phyloP scores from a whole-genome alignment of 176 grass and related monocot genomes.

The Neostapfia colusana region DNA sequence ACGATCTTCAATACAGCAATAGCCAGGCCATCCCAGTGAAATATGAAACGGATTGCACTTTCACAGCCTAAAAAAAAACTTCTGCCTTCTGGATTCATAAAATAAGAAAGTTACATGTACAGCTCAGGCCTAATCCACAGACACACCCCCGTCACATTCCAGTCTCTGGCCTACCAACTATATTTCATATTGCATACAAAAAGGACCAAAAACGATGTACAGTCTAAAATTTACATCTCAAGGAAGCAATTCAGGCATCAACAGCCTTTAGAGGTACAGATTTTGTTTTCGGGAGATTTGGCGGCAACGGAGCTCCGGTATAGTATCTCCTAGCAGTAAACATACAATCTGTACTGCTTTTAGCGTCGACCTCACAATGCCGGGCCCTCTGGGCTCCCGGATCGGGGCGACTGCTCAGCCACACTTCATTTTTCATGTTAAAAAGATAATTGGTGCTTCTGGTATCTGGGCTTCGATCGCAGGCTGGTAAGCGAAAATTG shows the following conservation, averaged over 20 bases:
- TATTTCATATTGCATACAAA: conserved; percentile 41
- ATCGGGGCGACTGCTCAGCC: conserved; percentile 10
- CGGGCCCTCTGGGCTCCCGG: conserved; percentile 45
- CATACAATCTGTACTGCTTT: conserved; percentile 33
- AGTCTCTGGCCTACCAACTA: conserved; percentile 29
- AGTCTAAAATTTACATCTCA: conserved; percentile 42
- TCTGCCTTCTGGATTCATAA: conserved; percentile 28
- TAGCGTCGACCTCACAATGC: conserved; percentile 36
- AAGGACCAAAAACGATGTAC: conserved; percentile 56
- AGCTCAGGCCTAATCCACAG: conserved; percentile 43
- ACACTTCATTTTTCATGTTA: conserved; percentile 15
- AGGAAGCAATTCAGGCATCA: conserved; percentile 42
- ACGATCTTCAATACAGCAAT: not conserved
- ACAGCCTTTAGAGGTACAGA: conserved; percentile 46
- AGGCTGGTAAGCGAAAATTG: conserved; percentile 56
- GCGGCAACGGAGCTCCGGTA: conserved; percentile 35
- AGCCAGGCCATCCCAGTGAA: not conserved
- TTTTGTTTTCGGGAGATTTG: conserved; percentile 51
- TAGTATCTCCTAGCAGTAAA: conserved; percentile 54
- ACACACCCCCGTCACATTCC: conserved; percentile 21
- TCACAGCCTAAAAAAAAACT: not conserved
- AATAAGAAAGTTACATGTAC: conserved; percentile 33
- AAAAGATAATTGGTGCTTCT: conserved; percentile 5
- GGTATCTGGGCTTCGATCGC: conserved; percentile 34
- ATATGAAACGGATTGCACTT: conserved; percentile 19